phyloP scores from a whole-genome alignment of 129 eudicot species.

The Lactuca sativa region DNA sequence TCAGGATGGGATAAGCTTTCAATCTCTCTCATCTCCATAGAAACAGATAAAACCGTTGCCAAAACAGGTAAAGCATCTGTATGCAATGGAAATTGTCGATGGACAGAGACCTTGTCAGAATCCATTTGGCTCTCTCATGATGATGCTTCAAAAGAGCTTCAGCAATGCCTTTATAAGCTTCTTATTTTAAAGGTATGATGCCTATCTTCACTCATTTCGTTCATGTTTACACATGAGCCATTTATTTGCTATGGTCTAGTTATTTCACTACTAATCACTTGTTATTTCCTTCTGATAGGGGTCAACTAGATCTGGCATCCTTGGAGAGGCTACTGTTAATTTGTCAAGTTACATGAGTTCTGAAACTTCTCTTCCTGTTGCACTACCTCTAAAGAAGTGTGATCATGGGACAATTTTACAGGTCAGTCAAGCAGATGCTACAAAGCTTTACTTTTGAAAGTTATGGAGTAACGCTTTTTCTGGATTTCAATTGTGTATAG shows the following conservation, averaged over 20 bases:
- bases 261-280: slow-evolving; percentile 1
- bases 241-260: not conserved
- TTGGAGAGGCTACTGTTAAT: slow-evolving; percentile 70
- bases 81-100: slow-evolving; percentile 58
- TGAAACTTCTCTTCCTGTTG: slow-evolving; percentile 47
- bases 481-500: slow-evolving; percentile 6
- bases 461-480: slow-evolving; percentile 5
- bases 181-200: slow-evolving; percentile 57
- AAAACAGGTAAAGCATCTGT: slow-evolving; percentile 65
- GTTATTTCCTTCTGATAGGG: slow-evolving; percentile 40
- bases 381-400: slow-evolving; percentile 63
- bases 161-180: slow-evolving; percentile 50
- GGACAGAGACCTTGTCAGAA: slow-evolving; percentile 67
- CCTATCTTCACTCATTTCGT: slow-evolving; percentile 8
- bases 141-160: slow-evolving; percentile 45
- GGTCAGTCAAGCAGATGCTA: slow-evolving; percentile 37
- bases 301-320: slow-evolving; percentile 66
- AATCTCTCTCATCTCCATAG: slow-evolving; percentile 51
- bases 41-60: slow-evolving; percentile 58
- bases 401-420: slow-evolving; percentile 58
- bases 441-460: not conserved
- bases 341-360: slow-evolving; percentile 52
- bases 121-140: slow-evolving; percentile 46
- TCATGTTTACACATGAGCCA: not conserved
- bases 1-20: slow-evolving; percentile 79